Base-by-base conservation (phyloP, 176 grass and related monocot species). In the Aegilops speltoides region DNA sequence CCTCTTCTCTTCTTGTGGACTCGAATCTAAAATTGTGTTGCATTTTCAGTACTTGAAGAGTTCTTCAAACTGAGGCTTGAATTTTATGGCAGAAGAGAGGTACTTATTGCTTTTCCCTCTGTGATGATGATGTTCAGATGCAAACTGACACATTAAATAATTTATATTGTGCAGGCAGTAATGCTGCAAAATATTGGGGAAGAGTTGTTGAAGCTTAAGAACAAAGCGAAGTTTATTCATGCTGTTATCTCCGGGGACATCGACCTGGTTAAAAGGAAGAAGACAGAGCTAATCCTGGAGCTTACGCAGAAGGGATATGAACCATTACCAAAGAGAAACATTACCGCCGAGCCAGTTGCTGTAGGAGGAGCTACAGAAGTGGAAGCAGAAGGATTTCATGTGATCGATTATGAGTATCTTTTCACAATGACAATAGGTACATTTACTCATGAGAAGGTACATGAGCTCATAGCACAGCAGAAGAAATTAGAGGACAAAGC, bases 401-500 rank as follows among this genome's bases (percentile, higher is more conserved):
- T 2, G 38, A 78, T 88, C 62, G 93, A 86, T 32, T 98, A 98
- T 82, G 96, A 98, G 11, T 98, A 98, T 86, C 70, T 96, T 16
- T 79, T 94, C 24, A 86, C 91, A 48, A 89, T 96, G 93, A 28
- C 90, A 19, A 94, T 98, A 20, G 96, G 93, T 76, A 87, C 86
- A 17, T 90, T 98, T 41, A 41, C 1, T 41, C 38, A 0, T 2
- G 38, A 41, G 69, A 98, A 94, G 65, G 85, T 82, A 3, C 79
- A 88, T 43, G 84, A 96, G 15, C 88, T 98, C 15, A 71, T 36
- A 37, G 87, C 60, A 7, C 88, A 98, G 68, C 92, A 56, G 66
- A n/a, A 88, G 5, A 93, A 88, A 77, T 29, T 94, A 29, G 88
- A 59, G 7, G 40, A 46, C 41, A 87, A 63, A 4, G 88, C 93